These are phyloP conservation scores for Amauroascus niger DNA, from an alignment of 2,329 filamentous ascomycete genomes.

Conservation along the genomic window DNA sequence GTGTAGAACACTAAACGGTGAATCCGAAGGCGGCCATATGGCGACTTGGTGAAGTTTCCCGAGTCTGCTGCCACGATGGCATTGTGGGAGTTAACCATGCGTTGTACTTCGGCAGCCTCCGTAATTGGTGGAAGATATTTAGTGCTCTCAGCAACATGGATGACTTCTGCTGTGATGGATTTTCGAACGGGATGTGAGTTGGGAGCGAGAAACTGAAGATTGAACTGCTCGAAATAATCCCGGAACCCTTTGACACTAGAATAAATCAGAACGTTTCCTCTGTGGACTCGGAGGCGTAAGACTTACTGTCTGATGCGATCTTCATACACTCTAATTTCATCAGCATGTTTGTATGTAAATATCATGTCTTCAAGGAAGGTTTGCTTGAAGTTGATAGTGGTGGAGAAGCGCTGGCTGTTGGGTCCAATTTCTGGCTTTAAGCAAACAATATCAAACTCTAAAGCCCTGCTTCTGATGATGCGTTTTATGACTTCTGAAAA, in stretches of 20 bases:
- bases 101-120: conserved; percentile 76
- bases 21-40: conserved; percentile 52
- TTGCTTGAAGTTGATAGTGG: conserved; percentile 90
- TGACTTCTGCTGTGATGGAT: conserved; percentile 65
- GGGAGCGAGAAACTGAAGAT: conserved; percentile 46
- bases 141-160: conserved; percentile 71
- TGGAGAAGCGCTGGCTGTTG: conserved; percentile 64
- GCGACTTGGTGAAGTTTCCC: conserved; percentile 33
- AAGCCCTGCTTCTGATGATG: conserved; percentile 65
- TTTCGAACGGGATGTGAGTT: conserved; percentile 44
- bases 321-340: conserved; percentile 66
- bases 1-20: conserved; percentile 87
- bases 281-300: background rate
- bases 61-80: conserved; percentile 24
- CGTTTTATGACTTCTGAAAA: conserved; percentile 72
- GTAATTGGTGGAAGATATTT: conserved; percentile 65
- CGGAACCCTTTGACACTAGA: conserved; percentile 65
- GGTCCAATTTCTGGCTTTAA: conserved; percentile 80
- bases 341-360: conserved; percentile 72
- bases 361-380: conserved; percentile 68
- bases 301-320: conserved; percentile 51
- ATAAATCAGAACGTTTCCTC: conserved; percentile 8
- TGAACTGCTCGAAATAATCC: conserved; percentile 72
- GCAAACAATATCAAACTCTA: conserved; percentile 80
- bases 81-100: conserved; percentile 85